A percentile compares a stretch with the other conserved stretches of the same genome.
phyloP scores from a whole-genome alignment of 1,139 yeast genomes.

The Diutina sp. region DNA sequence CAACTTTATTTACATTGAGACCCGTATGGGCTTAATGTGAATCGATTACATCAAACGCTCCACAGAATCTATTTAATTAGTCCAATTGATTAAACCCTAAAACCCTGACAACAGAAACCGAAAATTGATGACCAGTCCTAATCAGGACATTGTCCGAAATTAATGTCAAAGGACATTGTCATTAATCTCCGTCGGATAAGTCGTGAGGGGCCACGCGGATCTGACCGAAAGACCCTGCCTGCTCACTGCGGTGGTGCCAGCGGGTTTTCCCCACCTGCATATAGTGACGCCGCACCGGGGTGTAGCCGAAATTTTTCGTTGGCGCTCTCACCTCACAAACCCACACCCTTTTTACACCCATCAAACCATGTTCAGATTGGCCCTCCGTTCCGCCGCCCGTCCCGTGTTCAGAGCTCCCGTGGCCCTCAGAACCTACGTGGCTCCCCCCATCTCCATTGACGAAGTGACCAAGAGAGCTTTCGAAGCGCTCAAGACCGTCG shows the following conservation, averaged over 20 bases:
- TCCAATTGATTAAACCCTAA: no score
- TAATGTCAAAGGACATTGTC: no score
- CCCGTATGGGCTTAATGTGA: no score
- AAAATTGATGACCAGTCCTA: no score
- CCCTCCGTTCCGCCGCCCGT: conserved; percentile 22
- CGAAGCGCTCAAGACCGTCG: conserved; percentile 38
- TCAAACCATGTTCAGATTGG: conserved; percentile 14
- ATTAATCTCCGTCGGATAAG: neutral
- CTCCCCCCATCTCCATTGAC: conserved; percentile 33
- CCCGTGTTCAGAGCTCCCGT: conserved; percentile 19
- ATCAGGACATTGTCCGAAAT: no score
- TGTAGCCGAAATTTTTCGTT: neutral
- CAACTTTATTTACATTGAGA: no score
- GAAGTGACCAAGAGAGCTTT: conserved; percentile 36
- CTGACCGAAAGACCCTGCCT: no score
- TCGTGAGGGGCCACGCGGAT: no score
- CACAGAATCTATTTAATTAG: no score
- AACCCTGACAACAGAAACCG: no score
- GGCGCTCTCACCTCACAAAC: neutral
- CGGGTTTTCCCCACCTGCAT: neutral
- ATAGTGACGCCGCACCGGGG: neutral
- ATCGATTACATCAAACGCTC: no score
- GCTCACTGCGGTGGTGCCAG: no score
- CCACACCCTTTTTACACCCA: neutral
- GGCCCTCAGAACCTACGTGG: conserved; percentile 19